phyloP scores from a whole-genome alignment of 495 filamentous ascomycete genomes.

The Penicillium maclennaniae region DNA sequence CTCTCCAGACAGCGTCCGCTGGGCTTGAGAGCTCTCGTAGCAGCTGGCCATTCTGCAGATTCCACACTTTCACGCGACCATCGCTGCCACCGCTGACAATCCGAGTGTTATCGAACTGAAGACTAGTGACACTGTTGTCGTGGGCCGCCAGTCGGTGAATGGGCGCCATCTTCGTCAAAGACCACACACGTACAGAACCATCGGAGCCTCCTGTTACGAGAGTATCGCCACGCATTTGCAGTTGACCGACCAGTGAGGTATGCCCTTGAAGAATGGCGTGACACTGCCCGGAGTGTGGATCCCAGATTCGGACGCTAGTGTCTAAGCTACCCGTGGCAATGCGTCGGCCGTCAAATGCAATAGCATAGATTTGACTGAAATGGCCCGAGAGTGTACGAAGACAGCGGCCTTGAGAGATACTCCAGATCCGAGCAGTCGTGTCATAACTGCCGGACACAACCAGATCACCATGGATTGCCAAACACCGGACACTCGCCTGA shows the following conservation, averaged over 20 bases:
- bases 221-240: constrained; percentile 91
- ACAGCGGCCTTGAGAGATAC: constrained; percentile 88
- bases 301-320: constrained; percentile 96
- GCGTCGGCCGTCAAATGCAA: constrained; percentile 88
- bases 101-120: constrained; percentile 92
- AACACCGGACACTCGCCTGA: constrained; percentile 91
- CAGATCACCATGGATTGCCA: constrained; percentile 92
- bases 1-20: constrained; percentile 93
- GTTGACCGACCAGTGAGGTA: constrained; percentile 93
- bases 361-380: constrained; percentile 98
- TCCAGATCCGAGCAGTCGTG: constrained; percentile 95
- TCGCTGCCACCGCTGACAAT: constrained; percentile 95
- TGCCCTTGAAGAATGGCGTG: constrained; percentile 94
- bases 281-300: constrained; percentile 81
- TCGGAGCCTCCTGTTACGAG: constrained; percentile 96
- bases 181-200: constrained; percentile 94
- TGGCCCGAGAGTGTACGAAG: constrained; percentile 87
- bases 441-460: constrained; percentile 97
- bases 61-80: constrained; percentile 96
- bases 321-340: constrained; percentile 97
- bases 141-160: constrained; percentile 96
- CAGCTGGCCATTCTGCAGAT: constrained; percentile 82
- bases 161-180: constrained; percentile 76
- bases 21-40: constrained; percentile 86
- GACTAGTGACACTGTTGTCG: constrained; percentile 94